Percentiles rank a stretch among this genome's conserved stretches.
These are phyloP conservation scores for Rhizoclosmatium sp. DNA, from an alignment of 192 early-diverging fungal species.

Conservation along the genomic window DNA sequence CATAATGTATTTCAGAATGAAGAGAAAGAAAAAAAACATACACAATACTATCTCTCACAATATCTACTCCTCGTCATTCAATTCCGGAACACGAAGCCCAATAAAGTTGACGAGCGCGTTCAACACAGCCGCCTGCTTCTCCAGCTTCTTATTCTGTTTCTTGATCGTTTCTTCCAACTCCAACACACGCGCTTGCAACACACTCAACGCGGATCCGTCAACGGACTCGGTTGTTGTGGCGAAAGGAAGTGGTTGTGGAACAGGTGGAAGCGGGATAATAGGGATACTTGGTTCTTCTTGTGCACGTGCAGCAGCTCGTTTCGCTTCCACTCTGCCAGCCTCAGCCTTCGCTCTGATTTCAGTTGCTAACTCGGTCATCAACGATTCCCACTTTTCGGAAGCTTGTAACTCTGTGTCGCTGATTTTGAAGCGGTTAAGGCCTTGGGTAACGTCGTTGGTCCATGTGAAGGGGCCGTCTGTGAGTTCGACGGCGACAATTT, in stretches of 20 bases:
- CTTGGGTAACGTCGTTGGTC: not conserved
- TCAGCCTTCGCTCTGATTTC: not conserved
- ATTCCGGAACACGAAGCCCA: not conserved
- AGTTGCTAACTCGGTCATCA: constrained; percentile 13
- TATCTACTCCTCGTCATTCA: too few relatives aligned
- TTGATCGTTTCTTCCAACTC: not conserved
- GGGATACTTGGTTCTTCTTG: too few relatives aligned
- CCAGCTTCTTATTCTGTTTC: not conserved
- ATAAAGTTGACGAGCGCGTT: not conserved
- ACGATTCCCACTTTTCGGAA: not conserved
- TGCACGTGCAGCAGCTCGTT: too few relatives aligned
- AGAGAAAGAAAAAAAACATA: too few relatives aligned
- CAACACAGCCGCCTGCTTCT: not conserved
- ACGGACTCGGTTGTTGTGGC: not conserved
- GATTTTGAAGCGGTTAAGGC: not conserved
- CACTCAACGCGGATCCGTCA: not conserved
- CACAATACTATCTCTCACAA: too few relatives aligned
- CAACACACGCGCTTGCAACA: not conserved
- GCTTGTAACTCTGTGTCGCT: not conserved
- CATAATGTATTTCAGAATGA: too few relatives aligned
- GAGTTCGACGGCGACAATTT: constrained; percentile 36
- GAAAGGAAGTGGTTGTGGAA: too few relatives aligned
- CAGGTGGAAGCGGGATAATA: too few relatives aligned
- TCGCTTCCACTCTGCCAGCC: too few relatives aligned
- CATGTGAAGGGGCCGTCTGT: constrained; percentile 29